Conservation (phyloP, 345 rosid species). For the Gossypium anomalum region DNA sequence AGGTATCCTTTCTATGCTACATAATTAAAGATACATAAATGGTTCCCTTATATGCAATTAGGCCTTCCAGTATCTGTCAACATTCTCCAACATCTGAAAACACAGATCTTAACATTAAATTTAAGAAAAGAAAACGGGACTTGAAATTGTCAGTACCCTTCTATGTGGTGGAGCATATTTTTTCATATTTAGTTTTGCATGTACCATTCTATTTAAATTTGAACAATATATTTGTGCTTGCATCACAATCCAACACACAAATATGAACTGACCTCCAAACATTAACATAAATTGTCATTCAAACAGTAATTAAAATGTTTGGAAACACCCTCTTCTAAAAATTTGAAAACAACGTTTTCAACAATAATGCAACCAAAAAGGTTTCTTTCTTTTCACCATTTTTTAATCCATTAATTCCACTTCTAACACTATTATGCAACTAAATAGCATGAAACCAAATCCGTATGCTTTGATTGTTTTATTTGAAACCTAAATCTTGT, state of each 20-base stretch:
- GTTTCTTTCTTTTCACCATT: neutral
- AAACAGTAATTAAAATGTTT: neutral
- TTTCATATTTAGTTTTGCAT: neutral
- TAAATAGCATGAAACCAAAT: neutral
- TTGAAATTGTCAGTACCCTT: neutral
- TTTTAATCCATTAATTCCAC: neutral
- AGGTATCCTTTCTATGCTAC: neutral
- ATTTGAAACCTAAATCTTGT: neutral
- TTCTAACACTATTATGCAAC: neutral
- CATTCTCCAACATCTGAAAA: neutral
- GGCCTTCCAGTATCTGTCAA: neutral
- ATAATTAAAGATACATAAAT: neutral
- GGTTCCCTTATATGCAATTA: neutral
- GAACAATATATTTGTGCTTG: neutral
- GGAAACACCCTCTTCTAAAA: too few relatives aligned
- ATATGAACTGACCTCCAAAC: neutral
- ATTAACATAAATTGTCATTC: neutral
- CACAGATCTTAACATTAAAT: neutral
- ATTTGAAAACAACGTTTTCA: neutral
- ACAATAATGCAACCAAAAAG: neutral
- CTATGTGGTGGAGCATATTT: neutral
- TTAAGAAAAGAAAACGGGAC: neutral
- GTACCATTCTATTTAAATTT: neutral
- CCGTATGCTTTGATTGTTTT: neutral
- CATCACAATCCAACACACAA: neutral